phyloP scores from a whole-genome alignment of 1,284 basidiomycete species.

The Sporisorium graminicola region DNA sequence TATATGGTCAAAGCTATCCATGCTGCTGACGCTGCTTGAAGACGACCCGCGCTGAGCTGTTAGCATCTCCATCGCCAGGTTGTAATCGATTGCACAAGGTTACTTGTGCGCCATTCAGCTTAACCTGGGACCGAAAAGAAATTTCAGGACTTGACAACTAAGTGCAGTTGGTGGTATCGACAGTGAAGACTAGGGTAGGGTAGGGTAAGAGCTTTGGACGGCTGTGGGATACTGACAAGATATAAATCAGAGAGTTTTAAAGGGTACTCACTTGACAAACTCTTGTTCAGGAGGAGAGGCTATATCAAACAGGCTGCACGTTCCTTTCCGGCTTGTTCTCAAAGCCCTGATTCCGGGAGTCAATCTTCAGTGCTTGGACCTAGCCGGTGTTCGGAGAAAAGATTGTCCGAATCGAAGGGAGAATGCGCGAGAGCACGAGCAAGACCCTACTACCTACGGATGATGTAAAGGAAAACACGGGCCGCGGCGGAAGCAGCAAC shows the following conservation, averaged over 20 bases:
- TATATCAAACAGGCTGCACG: no score
- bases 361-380: background rate
- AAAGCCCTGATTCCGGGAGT: background rate
- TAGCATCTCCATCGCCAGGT: background rate
- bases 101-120: no score
- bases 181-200: background rate
- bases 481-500: background rate
- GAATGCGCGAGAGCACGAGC: background rate
- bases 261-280: no score
- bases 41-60: background rate
- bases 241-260: background rate
- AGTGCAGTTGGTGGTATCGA: background rate
- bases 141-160: no score
- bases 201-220: background rate
- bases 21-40: constrained; percentile 1
- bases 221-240: background rate
- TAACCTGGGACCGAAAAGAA: no score
- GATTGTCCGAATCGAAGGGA: background rate
- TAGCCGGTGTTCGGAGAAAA: background rate
- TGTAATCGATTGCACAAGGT: background rate
- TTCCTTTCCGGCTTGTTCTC: background rate
- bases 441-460: background rate
- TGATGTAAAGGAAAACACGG: background rate
- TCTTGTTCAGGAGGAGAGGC: no score
- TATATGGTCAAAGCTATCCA: background rate